phyloP scores from a whole-genome alignment of 495 filamentous ascomycete genomes.

The Hamigera avellanea region DNA sequence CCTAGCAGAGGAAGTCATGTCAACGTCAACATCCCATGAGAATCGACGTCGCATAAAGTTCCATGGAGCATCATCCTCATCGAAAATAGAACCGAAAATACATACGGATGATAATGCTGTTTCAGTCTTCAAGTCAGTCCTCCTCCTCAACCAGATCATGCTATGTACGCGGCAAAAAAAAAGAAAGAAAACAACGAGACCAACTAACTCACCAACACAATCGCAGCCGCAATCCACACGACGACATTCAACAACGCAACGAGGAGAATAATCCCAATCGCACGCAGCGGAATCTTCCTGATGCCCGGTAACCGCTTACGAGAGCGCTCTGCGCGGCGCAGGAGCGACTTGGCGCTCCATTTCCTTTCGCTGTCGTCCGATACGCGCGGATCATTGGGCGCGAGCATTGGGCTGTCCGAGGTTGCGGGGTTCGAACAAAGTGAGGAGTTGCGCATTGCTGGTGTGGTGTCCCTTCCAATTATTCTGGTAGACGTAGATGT shows the following conservation, averaged over 20 bases:
- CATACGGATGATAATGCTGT: slow-evolving; percentile 23
- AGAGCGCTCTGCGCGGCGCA: slow-evolving; percentile 26
- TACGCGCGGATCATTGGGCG: slow-evolving; percentile 4
- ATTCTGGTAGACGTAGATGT: too few species aligned
- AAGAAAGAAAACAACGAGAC: not conserved
- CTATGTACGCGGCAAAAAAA: too few species aligned
- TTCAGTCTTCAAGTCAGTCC: too few species aligned
- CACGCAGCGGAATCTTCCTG: slow-evolving; percentile 49
- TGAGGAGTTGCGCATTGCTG: too few species aligned
- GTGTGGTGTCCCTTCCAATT: too few species aligned
- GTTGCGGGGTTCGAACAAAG: too few species aligned
- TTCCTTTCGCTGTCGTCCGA: slow-evolving; percentile 10
- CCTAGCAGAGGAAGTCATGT: slow-evolving; percentile 15
- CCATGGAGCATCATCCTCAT: too few species aligned
- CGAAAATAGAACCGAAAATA: not conserved
- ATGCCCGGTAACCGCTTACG: slow-evolving; percentile 39
- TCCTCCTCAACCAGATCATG: too few species aligned
- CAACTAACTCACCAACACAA: slow-evolving; percentile 44
- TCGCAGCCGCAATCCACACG: slow-evolving; percentile 61
- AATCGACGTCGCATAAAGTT: too few species aligned
- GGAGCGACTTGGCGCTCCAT: slow-evolving; percentile 23
- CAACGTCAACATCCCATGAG: not conserved
- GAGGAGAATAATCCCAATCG: slow-evolving; percentile 53
- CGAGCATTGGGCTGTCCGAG: not conserved
- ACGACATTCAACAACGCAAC: slow-evolving; percentile 55